These are phyloP conservation scores for Sutorius eximius DNA, from an alignment of 1,284 basidiomycete species.

Conservation along the genomic window DNA sequence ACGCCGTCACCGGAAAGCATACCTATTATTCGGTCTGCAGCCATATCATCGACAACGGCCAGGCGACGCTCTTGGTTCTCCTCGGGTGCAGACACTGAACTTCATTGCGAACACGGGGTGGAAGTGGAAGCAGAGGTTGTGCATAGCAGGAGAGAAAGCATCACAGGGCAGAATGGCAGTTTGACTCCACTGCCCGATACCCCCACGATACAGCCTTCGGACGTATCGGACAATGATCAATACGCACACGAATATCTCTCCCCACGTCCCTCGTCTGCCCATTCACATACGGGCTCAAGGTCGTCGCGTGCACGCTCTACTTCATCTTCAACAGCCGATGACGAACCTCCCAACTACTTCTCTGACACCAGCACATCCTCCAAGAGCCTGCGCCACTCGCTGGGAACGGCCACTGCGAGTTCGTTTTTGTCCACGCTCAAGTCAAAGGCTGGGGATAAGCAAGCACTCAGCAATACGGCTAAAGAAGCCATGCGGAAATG, in stretches of 20 bases:
- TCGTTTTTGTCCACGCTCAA: constrained; percentile 74
- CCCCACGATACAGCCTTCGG: constrained; percentile 13
- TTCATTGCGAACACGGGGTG: constrained; percentile 29
- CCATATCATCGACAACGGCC: constrained; percentile 18
- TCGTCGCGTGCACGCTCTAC: constrained; percentile 30
- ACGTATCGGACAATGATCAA: constrained; percentile 21
- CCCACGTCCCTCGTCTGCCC: constrained; percentile 24
- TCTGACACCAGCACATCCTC: constrained; percentile 33
- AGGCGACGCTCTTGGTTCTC: constrained; percentile 44
- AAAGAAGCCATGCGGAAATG: constrained; percentile 87
- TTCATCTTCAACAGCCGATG: constrained; percentile 34
- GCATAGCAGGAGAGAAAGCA: constrained; percentile 20
- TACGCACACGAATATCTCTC: constrained; percentile 20
- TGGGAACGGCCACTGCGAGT: constrained; percentile 40
- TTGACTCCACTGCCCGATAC: constrained; percentile 35
- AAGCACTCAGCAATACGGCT: constrained; percentile 76
- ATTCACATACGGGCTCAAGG: constrained; percentile 22
- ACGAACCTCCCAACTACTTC: constrained; percentile 25
- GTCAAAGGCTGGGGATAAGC: constrained; percentile 77
- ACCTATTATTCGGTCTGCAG: constrained; percentile 17
- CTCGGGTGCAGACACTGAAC: constrained; percentile 26
- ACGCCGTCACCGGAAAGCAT: constrained; percentile 13
- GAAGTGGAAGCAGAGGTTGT: constrained; percentile 22
- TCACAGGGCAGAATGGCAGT: constrained; percentile 1
- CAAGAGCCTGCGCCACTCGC: constrained; percentile 32